phyloP scores from a whole-genome alignment of 768 basidiomycete genomes.

The Serendipita sp. region DNA sequence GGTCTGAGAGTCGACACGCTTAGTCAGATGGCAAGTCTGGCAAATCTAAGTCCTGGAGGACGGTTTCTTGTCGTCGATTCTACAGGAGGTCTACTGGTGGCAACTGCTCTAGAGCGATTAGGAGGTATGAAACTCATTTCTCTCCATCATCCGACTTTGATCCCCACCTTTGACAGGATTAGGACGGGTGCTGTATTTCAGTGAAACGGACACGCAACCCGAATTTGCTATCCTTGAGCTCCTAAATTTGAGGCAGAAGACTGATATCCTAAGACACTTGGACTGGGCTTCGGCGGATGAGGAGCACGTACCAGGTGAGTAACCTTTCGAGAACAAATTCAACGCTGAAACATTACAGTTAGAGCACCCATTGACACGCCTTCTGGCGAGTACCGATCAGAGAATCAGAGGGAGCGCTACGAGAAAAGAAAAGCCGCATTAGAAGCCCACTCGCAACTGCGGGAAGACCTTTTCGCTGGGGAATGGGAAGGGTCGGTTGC shows the following conservation, averaged over 20 bases:
- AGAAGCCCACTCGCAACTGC: conserved; percentile 41
- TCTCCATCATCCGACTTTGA: neutral
- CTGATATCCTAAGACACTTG: conserved; percentile 44
- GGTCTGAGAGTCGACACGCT: conserved; percentile 78
- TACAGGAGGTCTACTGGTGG: conserved; percentile 74
- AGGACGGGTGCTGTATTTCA: conserved; percentile 71
- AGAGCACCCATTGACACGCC: conserved; percentile 44
- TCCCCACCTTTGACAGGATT: conserved; percentile 30
- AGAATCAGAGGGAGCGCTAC: conserved; percentile 52
- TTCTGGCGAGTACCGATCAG: conserved; percentile 45
- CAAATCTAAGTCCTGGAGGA: conserved; percentile 75
- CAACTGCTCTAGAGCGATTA: conserved; percentile 71
- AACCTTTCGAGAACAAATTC: conserved; percentile 11
- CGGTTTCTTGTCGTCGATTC: conserved; percentile 83
- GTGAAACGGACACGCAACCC: conserved; percentile 83
- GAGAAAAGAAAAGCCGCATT: conserved; percentile 64
- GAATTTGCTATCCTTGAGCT: conserved; percentile 67
- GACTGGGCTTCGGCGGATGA: conserved; percentile 88
- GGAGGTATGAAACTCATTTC: conserved; percentile 39
- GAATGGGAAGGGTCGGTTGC: conserved; percentile 70
- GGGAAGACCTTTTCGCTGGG: conserved; percentile 72
- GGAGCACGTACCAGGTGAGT: conserved; percentile 50
- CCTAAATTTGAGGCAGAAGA: conserved; percentile 68
- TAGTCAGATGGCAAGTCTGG: conserved; percentile 72
- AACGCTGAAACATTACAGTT: conserved; percentile 24